These are phyloP conservation scores for Talaromyces sp. DNA, from an alignment of 2,329 filamentous ascomycete genomes.

Conservation along the genomic window DNA sequence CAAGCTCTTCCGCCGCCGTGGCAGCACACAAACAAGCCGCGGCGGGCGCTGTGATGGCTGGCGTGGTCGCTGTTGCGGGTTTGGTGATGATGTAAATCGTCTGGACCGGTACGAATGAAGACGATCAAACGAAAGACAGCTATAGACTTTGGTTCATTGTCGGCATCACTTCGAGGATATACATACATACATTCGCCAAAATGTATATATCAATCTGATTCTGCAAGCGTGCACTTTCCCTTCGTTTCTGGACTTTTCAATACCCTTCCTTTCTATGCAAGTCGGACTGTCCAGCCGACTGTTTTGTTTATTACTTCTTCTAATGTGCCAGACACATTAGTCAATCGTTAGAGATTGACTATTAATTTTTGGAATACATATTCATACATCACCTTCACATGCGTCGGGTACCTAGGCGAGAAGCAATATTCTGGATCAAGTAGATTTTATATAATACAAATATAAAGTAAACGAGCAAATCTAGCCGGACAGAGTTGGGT, in stretches of 20 bases:
- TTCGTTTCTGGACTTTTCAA: background rate
- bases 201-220: background rate
- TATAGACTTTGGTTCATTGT: background rate
- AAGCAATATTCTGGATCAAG: background rate
- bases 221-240: background rate
- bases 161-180: background rate
- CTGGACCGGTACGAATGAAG: background rate
- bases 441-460: conserved; percentile 5
- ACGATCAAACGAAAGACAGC: background rate
- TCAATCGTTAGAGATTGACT: background rate
- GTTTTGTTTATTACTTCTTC: background rate
- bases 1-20: conserved; percentile 17
- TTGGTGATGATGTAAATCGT: conserved; percentile 32
- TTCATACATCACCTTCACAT: background rate
- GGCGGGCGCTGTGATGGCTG: conserved; percentile 29
- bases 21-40: conserved; percentile 21
- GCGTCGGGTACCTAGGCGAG: too few relatives aligned
- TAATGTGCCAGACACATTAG: background rate
- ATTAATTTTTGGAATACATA: background rate
- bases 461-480: background rate
- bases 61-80: conserved; percentile 32
- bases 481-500: background rate
- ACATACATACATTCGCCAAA: background rate
- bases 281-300: background rate
- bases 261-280: background rate